Evolutionary conservation across 179 eudicot genomes (phyloP), one percentile per base, ranked within the genome.

Genomic region (Camellia oleifera): DNA sequence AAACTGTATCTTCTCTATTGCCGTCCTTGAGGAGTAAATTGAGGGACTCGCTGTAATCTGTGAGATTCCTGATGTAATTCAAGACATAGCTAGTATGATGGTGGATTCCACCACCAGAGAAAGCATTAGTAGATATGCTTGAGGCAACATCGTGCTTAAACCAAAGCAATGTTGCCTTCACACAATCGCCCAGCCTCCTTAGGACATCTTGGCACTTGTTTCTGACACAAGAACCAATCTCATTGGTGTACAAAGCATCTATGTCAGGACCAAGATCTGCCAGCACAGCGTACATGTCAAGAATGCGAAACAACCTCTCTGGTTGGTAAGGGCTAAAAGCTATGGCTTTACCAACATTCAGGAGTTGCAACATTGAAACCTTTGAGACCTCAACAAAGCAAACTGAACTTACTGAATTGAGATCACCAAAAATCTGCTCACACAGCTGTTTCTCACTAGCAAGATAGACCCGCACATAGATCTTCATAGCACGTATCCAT

Each of bases 81-180:
- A 32, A 32, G 2, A 32, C 40, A 32, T 32, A 32, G 40, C 40
- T 32, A 32, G 2, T 32, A 32, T 1, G 40, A 32, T 32, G 88
- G 74, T 88, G 91, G 77, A 83, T 81, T 18, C 91, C 91, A n/a
- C 91, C 91, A 8, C 88, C 89, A 1, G 89, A 83, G 53, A 88
- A 88, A 32, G 88, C 69, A 58, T n/a, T 85, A 4, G 83, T 62
- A 20, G 91, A 84, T 50, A 72, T 77, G 66, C 83, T 88, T 7
- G 86, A 79, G 1, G 84, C 89, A 46, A 88, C 91, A 4, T 82
- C 85, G 9, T 76, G 81, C 84, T 88, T 81, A 15, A 88, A 88
- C 60, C 86, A 89, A 15, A 83, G 66, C 68, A 88, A 88, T 2
- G 91, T 84, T 15, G 88, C 82, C 79, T 83, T 77, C 85, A 32